These are phyloP conservation scores for Trichomonascaceae sp. DNA, from an alignment of 1,139 yeast genomes.

Conservation along the genomic window DNA sequence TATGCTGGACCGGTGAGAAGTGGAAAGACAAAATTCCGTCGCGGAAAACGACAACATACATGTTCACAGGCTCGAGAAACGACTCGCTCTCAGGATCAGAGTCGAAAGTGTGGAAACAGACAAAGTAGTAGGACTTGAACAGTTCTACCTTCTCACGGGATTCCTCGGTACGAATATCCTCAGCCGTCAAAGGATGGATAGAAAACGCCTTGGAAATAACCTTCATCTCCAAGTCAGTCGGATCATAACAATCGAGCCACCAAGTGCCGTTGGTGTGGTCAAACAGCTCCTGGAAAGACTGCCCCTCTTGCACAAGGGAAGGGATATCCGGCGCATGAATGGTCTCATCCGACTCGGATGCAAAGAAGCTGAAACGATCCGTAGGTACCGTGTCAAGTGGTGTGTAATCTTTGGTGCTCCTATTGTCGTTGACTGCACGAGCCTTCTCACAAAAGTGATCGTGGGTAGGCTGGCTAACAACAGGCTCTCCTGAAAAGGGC, in stretches of 20 bases:
- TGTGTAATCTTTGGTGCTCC: background rate
- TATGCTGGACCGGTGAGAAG: slow-evolving; percentile 67
- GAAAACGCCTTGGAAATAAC: slow-evolving; percentile 82
- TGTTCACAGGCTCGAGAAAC: slow-evolving; percentile 75
- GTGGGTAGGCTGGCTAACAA: background rate
- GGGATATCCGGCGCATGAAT: slow-evolving; percentile 81
- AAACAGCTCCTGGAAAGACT: slow-evolving; percentile 54
- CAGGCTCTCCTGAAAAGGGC: background rate
- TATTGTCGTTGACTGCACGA: background rate
- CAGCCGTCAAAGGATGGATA: slow-evolving; percentile 90
- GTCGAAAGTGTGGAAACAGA: slow-evolving; percentile 89
- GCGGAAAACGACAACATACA: slow-evolving; percentile 76
- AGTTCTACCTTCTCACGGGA: slow-evolving; percentile 90
- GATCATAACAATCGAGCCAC: slow-evolving; percentile 89
- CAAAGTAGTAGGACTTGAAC: slow-evolving; percentile 78
- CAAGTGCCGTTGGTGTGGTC: slow-evolving; percentile 42
- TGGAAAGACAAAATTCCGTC: slow-evolving; percentile 80
- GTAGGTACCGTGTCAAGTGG: background rate
- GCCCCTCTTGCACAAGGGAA: slow-evolving; percentile 51
- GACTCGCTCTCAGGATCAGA: slow-evolving; percentile 52
- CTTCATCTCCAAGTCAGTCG: slow-evolving; percentile 93
- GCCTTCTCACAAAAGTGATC: too few species aligned
- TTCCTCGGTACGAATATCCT: slow-evolving; percentile 86
- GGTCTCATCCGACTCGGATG: slow-evolving; percentile 72
- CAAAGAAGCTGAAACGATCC: slow-evolving; percentile 73